phyloP scores from a whole-genome alignment of 768 basidiomycete genomes.

The Kwoniella dejecticola region DNA sequence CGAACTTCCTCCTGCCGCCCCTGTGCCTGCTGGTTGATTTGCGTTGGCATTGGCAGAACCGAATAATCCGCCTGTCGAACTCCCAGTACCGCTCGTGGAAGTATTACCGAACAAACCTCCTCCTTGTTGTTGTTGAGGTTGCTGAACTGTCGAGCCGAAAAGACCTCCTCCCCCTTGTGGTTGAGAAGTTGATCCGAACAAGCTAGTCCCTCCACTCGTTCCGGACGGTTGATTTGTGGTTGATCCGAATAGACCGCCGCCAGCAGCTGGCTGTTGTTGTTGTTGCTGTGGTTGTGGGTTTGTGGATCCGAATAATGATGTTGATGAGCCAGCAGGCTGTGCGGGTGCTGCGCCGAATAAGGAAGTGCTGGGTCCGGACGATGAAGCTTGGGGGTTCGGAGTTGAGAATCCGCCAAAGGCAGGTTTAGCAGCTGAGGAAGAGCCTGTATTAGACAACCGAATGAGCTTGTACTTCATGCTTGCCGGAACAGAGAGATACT shows the following conservation, averaged over 20 bases:
- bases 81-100: too few relatives aligned
- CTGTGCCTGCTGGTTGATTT: constrained; percentile 9
- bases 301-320: constrained; percentile 23
- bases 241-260: constrained; percentile 19
- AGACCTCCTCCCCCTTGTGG: constrained; percentile 17
- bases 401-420: constrained; percentile 38
- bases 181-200: constrained; percentile 23
- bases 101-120: constrained; percentile 21
- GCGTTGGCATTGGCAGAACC: constrained; percentile 16
- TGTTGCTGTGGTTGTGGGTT: constrained; percentile 15
- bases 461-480: neutral
- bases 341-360: constrained; percentile 24
- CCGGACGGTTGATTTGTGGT: constrained; percentile 7
- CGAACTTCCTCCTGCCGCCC: constrained; percentile 10
- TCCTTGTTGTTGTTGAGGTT: constrained; percentile 19
- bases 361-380: constrained; percentile 1
- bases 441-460: neutral
- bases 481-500: neutral
- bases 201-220: constrained; percentile 4
- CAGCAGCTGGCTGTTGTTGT: constrained; percentile 13
- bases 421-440: constrained; percentile 28
- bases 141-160: constrained; percentile 22
- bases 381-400: constrained; percentile 21
- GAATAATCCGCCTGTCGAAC: constrained; percentile 20
- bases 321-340: constrained; percentile 19